These are phyloP conservation scores for Parachaetomium inaequale DNA, from an alignment of 495 filamentous ascomycete species.

Conservation along the genomic window DNA sequence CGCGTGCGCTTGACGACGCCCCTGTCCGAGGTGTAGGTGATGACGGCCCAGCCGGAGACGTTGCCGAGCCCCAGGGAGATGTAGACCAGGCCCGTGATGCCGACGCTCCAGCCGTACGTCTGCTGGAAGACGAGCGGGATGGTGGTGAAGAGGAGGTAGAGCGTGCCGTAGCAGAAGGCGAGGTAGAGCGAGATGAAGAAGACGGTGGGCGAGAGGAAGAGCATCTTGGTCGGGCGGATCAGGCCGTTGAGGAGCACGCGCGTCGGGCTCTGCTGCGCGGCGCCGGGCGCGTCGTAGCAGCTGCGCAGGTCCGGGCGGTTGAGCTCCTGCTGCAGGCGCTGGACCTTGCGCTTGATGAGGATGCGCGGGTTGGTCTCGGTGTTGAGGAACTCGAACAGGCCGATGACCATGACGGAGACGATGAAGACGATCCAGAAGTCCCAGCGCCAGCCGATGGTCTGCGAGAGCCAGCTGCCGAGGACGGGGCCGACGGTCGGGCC, in stretches of 20 bases:
- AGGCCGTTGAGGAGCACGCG: slow-evolving; percentile 42
- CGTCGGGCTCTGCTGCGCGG: slow-evolving; percentile 17
- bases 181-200: slow-evolving; percentile 69
- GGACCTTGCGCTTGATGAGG: slow-evolving; percentile 51
- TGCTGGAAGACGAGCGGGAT: slow-evolving; percentile 59
- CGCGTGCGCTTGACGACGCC: slow-evolving; percentile 40
- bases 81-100: slow-evolving; percentile 43
- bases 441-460: slow-evolving; percentile 57
- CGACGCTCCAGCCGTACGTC: slow-evolving; percentile 46
- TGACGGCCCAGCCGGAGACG: slow-evolving; percentile 33
- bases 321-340: slow-evolving; percentile 37
- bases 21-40: slow-evolving; percentile 40
- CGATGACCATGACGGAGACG: slow-evolving; percentile 37
- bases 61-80: slow-evolving; percentile 46
- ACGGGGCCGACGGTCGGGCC: slow-evolving; percentile 53
- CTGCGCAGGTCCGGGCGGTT: slow-evolving; percentile 35
- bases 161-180: slow-evolving; percentile 67
- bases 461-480: slow-evolving; percentile 52
- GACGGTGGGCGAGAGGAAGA: slow-evolving; percentile 61
- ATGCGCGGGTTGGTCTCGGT: slow-evolving; percentile 54
- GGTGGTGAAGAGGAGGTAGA: slow-evolving; percentile 75
- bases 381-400: slow-evolving; percentile 47
- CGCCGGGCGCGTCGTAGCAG: slow-evolving; percentile 32
- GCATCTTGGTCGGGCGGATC: slow-evolving; percentile 54
- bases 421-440: slow-evolving; percentile 60